Conservation (phyloP, 805 yeast species). For the Monosporozyma yasuniensis region DNA sequence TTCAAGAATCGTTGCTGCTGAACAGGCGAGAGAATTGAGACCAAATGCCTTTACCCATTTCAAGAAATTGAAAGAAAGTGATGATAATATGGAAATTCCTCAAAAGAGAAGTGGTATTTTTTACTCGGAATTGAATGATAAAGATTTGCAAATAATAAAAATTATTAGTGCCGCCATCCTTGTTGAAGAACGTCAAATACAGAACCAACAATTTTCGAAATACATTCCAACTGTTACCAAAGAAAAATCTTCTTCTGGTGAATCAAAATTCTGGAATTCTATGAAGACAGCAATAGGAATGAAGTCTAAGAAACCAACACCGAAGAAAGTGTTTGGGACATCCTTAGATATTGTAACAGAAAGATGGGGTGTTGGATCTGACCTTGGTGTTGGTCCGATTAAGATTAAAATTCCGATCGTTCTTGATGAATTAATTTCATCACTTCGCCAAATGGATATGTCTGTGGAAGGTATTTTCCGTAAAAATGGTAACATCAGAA, state of each 20-base stretch:
- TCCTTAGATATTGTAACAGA: conserved; percentile 60
- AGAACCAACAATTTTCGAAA: conserved; percentile 5
- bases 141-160: conserved; percentile 47
- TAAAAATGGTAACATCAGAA: conserved; percentile 87
- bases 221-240: conserved; percentile 3
- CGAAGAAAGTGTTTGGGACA: conserved; percentile 60
- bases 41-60: conserved; percentile 89
- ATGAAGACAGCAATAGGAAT: conserved; percentile 24
- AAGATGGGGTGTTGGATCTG: conserved; percentile 73
- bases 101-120: conserved; percentile 34
- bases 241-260: neutral
- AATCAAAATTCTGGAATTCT: conserved; percentile 22
- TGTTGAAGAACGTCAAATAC: conserved; percentile 19
- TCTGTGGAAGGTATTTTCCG: conserved; percentile 95
- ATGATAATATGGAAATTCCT: conserved; percentile 15
- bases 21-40: conserved; percentile 86
- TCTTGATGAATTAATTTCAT: conserved; percentile 75
- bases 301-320: conserved; percentile 18
- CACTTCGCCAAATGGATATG: conserved; percentile 84
- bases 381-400: conserved; percentile 74
- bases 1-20: conserved; percentile 93
- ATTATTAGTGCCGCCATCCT: conserved; percentile 37
- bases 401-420: conserved; percentile 75
- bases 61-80: conserved; percentile 32
- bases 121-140: conserved; percentile 43